Conservation (phyloP, 257 asterid genomes). For the Echites panduratus region DNA sequence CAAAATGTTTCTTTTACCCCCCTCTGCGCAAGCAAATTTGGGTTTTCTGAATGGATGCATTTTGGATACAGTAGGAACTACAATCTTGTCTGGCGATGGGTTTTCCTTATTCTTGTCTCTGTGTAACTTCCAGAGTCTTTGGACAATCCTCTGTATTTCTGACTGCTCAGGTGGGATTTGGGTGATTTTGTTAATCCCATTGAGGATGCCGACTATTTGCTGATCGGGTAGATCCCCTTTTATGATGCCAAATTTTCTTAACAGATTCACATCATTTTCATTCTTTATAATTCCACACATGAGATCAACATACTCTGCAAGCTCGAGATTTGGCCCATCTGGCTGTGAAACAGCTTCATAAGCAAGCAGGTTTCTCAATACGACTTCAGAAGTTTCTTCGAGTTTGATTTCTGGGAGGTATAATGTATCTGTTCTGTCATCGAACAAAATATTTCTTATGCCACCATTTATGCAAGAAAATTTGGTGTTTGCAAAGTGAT, state of each 20-base stretch:
- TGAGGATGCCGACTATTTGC: slow-evolving; percentile 12
- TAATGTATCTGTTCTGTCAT: not conserved
- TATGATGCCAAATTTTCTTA: not conserved
- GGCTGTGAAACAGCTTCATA: slow-evolving; percentile 15
- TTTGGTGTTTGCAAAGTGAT: slow-evolving; percentile 14
- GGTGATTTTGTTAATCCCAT: slow-evolving; percentile 12
- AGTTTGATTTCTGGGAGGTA: slow-evolving; percentile 3
- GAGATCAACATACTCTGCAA: slow-evolving; percentile 18
- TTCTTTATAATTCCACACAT: slow-evolving; percentile 22
- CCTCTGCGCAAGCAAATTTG: too few species aligned
- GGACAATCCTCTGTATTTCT: too few species aligned
- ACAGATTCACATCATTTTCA: slow-evolving; percentile 15
- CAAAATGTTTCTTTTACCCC: too few species aligned
- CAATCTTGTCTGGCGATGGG: too few species aligned
- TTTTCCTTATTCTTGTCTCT: too few species aligned
- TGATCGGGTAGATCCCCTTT: slow-evolving; percentile 7
- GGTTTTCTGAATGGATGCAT: too few species aligned
- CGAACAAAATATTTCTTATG: slow-evolving; percentile 15
- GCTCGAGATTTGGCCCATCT: not conserved
- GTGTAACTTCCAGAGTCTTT: too few species aligned
- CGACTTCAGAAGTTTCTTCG: not conserved
- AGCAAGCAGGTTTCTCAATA: slow-evolving; percentile 26
- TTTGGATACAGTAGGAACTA: too few species aligned
- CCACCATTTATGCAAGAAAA: slow-evolving; percentile 24
- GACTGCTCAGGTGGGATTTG: too few species aligned